Base-by-base conservation (phyloP, 352 stramenopile genomes). In the Phytophthora niederhauseri region DNA sequence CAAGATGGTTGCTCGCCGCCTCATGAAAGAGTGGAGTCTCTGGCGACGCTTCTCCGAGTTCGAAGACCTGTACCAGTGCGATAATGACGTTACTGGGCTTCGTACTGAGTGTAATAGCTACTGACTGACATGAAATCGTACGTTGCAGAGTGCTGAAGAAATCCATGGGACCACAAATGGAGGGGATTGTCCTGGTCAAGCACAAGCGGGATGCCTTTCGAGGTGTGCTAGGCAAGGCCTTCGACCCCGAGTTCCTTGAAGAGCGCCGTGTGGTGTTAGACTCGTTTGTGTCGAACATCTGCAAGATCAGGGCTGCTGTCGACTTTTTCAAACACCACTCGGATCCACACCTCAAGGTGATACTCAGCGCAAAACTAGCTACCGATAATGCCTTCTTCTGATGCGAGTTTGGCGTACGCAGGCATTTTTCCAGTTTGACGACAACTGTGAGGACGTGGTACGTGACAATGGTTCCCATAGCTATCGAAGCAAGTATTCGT, bases 1-100 rank as follows among this genome's bases (percentile, higher is more conserved):
- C 62, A 80, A 78, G 28, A 50, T 81, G 45, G 69, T 74, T 3
- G 73, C 72, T 14, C 75, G 79, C 1, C 72, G 81, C 24, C 30
- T 92, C 38, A 70, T 73, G 12, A 92, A 90, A 52, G 75, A 88
- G 46, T 91, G 82, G 84, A 73, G 67, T 28, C 46, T 92, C n/a
- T 91, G 82, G 82, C 78, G 82, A 19, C 81, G 84, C 8, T 91
- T 89, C 57, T 84, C 84, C 12, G 70, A 89, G 54, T 91, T 92
- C 62, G 76, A 90, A 26, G 73, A 77, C 38, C 67, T 92, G 9
- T 61, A 89, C 45, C 69, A 85, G 84, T 90, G 61, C 24, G 68
- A 64, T 15, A 20, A 34, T 45, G 22, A 20, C 22, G 0, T 4
- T 48, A 5, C 22, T 57, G 36, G 15, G 6, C 12, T n/a, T 43